Percentiles rank a stretch among this genome's conserved stretches.
Conservation (phyloP, 139 green algal genomes). For the Haematococcus lacustris region DNA sequence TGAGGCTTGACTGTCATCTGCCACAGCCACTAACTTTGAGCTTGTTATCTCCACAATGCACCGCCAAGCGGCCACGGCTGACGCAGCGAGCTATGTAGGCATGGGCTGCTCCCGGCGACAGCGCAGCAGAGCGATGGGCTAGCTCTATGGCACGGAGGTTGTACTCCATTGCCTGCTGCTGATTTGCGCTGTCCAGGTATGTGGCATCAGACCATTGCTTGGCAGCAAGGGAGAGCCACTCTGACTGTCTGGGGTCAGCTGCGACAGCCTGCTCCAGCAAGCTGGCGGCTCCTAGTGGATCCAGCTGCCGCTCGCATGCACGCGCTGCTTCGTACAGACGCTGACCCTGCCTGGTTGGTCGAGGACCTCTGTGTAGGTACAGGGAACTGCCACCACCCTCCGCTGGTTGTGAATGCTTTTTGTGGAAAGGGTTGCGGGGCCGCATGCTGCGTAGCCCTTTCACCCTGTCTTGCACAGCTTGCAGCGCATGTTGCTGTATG, state of each 20-base stretch:
- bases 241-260: not conserved
- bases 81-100: conserved; percentile 44
- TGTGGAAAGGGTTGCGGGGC: not conserved
- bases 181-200: not conserved
- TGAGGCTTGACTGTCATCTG: not conserved
- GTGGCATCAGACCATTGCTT: conserved; percentile 2
- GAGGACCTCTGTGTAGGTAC: not conserved
- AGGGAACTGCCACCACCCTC: not conserved
- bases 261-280: not conserved
- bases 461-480: not conserved
- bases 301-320: not conserved
- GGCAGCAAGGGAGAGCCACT: conserved; percentile 4
- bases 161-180: not conserved
- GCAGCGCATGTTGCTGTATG: not conserved
- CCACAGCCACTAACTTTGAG: conserved; percentile 35
- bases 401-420: not conserved
- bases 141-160: conserved; percentile 20
- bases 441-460: not conserved
- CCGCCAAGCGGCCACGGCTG: conserved; percentile 56
- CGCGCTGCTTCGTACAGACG: not conserved
- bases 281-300: not conserved
- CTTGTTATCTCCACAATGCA: conserved; percentile 63
- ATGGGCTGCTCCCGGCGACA: conserved; percentile 6
- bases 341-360: not conserved
- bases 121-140: conserved; percentile 45